Conservation (phyloP, 306 rosid genomes). For the Vachellia pachyceras region DNA sequence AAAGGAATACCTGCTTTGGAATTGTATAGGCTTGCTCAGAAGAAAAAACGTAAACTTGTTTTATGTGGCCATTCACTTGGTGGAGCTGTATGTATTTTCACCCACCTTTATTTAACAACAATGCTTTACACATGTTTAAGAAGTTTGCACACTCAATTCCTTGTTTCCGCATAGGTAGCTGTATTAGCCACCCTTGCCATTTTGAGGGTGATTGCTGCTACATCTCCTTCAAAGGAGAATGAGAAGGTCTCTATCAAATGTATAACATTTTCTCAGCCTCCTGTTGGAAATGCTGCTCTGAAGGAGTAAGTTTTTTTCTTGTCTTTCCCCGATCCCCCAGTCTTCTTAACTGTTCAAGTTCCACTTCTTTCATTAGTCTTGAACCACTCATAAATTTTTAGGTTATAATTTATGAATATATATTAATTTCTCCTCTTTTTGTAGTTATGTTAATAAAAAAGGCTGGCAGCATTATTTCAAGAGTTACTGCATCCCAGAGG, state of each 20-base stretch:
- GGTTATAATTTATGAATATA: background rate
- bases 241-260: conserved; percentile 79
- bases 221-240: conserved; percentile 82
- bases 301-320: conserved; percentile 73
- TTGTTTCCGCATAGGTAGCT: conserved; percentile 68
- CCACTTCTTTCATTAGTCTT: conserved; percentile 9
- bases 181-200: conserved; percentile 97
- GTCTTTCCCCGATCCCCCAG: conserved; percentile 20
- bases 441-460: conserved; percentile 85
- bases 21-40: conserved; percentile 92
- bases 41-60: conserved; percentile 92
- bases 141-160: conserved; percentile 35
- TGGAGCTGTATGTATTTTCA: conserved; percentile 83
- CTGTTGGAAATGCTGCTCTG: conserved; percentile 98
- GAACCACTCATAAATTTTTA: conserved; percentile 10
- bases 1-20: conserved; percentile 98
- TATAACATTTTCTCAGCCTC: conserved; percentile 96
- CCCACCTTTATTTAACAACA: conserved; percentile 23
- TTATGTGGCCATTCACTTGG: conserved; percentile 98
- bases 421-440: conserved; percentile 29
- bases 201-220: conserved; percentile 93
- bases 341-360: conserved; percentile 23
- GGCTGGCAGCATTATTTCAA: conserved; percentile 97
- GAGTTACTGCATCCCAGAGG: conserved; percentile 97
- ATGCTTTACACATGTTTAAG: conserved; percentile 18